Conservation (phyloP, 352 stramenopile species). For the Globisporangium uncinulatum region DNA sequence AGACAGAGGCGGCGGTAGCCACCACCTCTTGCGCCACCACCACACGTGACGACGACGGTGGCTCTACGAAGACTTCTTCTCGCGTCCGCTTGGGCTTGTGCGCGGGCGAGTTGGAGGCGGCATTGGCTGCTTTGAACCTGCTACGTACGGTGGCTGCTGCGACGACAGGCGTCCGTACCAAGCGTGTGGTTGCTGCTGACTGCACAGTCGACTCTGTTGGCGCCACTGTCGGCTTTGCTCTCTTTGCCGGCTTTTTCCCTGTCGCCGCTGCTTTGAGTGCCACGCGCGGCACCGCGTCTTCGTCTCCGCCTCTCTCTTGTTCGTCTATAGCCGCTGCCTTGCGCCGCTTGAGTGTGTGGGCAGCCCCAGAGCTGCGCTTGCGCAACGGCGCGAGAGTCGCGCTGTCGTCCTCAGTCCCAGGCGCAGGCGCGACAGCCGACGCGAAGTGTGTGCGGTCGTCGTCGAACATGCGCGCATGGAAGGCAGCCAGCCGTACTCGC, state of each 20-base stretch:
- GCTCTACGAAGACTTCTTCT: too few species aligned
- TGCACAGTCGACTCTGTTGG: background rate
- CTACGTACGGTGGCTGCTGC: too few species aligned
- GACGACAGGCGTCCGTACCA: too few species aligned
- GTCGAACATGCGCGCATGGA: slow-evolving; percentile 59
- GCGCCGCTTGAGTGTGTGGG: slow-evolving; percentile 24
- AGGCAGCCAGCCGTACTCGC: slow-evolving; percentile 35
- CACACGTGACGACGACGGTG: background rate
- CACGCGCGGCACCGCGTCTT: slow-evolving; percentile 30
- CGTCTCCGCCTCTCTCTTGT: slow-evolving; percentile 7
- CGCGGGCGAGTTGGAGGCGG: too few species aligned
- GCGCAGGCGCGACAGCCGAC: background rate
- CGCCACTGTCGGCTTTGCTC: slow-evolving; percentile 2
- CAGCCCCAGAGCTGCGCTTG: slow-evolving; percentile 33
- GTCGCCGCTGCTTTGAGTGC: slow-evolving; percentile 27
- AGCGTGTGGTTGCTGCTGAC: background rate
- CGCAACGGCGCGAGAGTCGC: slow-evolving; percentile 19
- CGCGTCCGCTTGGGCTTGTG: too few species aligned
- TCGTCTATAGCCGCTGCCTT: background rate
- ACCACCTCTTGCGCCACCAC: slow-evolving; percentile 12
- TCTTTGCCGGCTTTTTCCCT: slow-evolving; percentile 15
- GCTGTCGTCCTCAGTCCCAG: slow-evolving; percentile 12
- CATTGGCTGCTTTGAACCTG: too few species aligned
- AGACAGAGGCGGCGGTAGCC: slow-evolving; percentile 2
- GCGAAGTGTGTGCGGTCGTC: slow-evolving; percentile 16